Base-by-base conservation (phyloP, 2,329 filamentous ascomycete genomes). In the Sordariomycetes sp. region DNA sequence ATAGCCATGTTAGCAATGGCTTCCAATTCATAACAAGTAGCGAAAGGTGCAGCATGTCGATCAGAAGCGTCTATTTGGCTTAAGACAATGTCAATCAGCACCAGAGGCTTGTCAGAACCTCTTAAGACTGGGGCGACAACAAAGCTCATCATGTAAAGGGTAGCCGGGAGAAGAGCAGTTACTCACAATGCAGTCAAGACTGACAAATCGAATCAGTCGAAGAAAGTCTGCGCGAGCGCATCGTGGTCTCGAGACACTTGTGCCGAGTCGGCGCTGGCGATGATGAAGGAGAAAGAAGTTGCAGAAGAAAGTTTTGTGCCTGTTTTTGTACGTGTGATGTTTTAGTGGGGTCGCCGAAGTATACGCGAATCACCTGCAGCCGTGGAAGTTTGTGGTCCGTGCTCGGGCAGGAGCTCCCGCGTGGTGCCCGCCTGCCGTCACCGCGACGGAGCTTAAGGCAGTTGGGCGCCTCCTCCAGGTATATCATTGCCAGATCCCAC, bases 1-100 rank as follows among this genome's bases (percentile, higher is more conserved):
- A 21, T 21, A 21, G 17, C n/a, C 15, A 23, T 16, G 15, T 15
- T 30, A 31, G 24, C 8, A 17, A 20, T 14, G 16, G 16, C 11
- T n/a, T 30, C 25, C 6, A 32, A 28, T 28, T 19, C n/a, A n/a
- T n/a, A n/a, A 24, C 33, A 37, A 39, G 27, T 10, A 24, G 11
- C 24, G 21, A 16, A 34, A 6, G 11, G 5, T 29, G 21, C 26
- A 27, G 19, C 30, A 29, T 18, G 23, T 32, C 18, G 33, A 55
- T 70, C 65, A 70, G 66, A 53, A 45, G 53, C 49, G 65, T 72
- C 68, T 66, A 59, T 70, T 72, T 73, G 68, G 69, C 64, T 59
- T 59, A 65, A 64, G 68, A 72, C 68, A 45, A 47, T 61, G 68
- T 68, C 62, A 58, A 51, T 66, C 62, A 64, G 57, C 62, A 66